phyloP scores from a whole-genome alignment of 352 stramenopile genomes.

The Phytophthora boehmeriae region DNA sequence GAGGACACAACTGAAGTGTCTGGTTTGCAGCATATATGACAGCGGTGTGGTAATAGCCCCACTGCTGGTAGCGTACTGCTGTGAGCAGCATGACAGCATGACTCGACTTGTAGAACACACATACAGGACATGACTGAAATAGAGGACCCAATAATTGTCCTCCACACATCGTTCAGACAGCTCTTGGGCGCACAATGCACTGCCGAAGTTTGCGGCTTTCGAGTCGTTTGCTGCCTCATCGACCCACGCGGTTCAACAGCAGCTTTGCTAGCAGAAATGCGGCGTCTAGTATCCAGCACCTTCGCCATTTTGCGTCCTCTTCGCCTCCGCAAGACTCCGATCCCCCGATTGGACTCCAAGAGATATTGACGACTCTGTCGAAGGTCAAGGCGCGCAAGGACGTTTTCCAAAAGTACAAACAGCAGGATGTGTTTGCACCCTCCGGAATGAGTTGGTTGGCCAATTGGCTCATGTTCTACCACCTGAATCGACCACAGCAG shows the following conservation, averaged over 20 bases:
- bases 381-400: conserved; percentile 21
- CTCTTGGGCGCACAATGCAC: not conserved
- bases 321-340: conserved; percentile 2
- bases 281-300: not conserved
- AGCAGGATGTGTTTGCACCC: conserved; percentile 21
- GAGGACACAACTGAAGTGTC: too few relatives aligned
- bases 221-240: not conserved
- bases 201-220: too few relatives aligned
- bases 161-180: not conserved
- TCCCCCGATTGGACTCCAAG: conserved; percentile 9
- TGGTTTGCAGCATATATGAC: too few relatives aligned
- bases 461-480: conserved; percentile 39
- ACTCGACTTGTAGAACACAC: too few relatives aligned
- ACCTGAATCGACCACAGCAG: conserved; percentile 33
- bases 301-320: conserved; percentile 10
- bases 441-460: conserved; percentile 21
- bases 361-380: conserved; percentile 20
- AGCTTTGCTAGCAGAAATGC: not conserved
- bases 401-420: conserved; percentile 23
- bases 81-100: too few relatives aligned
- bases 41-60: too few relatives aligned
- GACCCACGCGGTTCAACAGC: not conserved
- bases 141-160: not conserved
- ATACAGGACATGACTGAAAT: not conserved
- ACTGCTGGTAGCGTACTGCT: too few relatives aligned